Conservation (phyloP, 208 protist genomes). For the Sergeia podlipaevii region DNA sequence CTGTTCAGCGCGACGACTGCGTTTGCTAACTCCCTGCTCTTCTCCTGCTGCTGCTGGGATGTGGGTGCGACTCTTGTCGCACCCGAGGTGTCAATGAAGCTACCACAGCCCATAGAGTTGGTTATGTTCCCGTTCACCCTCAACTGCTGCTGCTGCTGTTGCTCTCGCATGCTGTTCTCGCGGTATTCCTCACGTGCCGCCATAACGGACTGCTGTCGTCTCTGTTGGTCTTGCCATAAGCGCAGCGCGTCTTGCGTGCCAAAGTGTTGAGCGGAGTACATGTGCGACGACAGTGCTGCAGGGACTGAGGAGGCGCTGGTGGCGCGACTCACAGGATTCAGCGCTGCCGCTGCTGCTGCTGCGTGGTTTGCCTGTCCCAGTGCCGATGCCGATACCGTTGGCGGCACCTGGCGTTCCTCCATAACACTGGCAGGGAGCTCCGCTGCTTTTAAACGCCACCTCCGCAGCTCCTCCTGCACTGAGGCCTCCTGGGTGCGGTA, state of each 20-base stretch:
- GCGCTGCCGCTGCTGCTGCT: constrained; percentile 3
- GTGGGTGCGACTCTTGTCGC: neutral
- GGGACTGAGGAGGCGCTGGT: neutral
- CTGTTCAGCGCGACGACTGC: constrained; percentile 4
- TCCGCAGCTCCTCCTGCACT: constrained; percentile 17
- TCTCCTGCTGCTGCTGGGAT: neutral
- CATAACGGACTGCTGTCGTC: constrained; percentile 28
- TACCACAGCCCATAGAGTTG: constrained; percentile 6
- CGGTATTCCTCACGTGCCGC: constrained; percentile 24
- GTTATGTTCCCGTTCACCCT: no score
- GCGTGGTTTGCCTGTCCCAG: constrained; percentile 4
- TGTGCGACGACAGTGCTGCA: neutral
- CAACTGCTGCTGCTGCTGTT: constrained; percentile 11
- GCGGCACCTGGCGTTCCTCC: neutral
- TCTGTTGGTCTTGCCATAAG: constrained; percentile 21
- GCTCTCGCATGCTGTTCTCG: constrained; percentile 7
- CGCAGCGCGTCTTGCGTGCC: constrained; percentile 22
- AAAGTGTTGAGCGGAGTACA: neutral
- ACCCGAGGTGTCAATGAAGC: neutral
- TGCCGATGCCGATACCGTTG: constrained; percentile 11
- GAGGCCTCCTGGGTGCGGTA: constrained; percentile 28
- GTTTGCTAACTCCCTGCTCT: constrained; percentile 6
- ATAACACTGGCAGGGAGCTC: neutral
- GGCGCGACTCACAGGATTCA: neutral
- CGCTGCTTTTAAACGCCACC: neutral